A percentile compares a stretch with the other conserved stretches of the same genome.
phyloP scores from a whole-genome alignment of 441 rosid species.

The Pelargonium cotyledonis region DNA sequence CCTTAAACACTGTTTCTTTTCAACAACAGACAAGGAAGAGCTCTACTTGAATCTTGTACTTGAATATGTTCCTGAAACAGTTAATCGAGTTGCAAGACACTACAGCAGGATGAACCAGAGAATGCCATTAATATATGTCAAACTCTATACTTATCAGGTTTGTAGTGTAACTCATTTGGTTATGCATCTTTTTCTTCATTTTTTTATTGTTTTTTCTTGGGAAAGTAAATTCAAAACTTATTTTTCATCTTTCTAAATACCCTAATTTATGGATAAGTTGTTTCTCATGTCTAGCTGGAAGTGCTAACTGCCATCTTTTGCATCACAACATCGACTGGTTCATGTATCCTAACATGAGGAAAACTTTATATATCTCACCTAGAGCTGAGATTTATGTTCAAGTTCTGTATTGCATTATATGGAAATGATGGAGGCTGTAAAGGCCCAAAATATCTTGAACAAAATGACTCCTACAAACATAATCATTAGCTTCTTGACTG shows the following conservation, averaged over 20 bases:
- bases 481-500: too few relatives aligned
- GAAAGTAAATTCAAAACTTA: neutral
- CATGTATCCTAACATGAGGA: too few relatives aligned
- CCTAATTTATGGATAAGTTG: neutral
- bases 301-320: neutral
- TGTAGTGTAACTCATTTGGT: neutral
- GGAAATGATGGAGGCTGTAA: too few relatives aligned
- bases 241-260: neutral
- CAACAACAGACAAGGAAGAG: slow-evolving; percentile 89
- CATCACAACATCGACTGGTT: neutral
- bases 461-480: too few relatives aligned
- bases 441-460: too few relatives aligned
- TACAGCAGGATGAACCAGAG: slow-evolving; percentile 73
- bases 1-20: slow-evolving; percentile 84
- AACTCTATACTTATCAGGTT: slow-evolving; percentile 93
- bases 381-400: too few relatives aligned
- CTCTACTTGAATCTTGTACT: slow-evolving; percentile 90
- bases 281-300: neutral
- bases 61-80: slow-evolving; percentile 91
- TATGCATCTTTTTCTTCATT: too few relatives aligned
- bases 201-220: neutral
- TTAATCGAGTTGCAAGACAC: slow-evolving; percentile 74
- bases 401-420: too few relatives aligned
- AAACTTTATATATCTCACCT: too few relatives aligned
- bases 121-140: slow-evolving; percentile 89